Base-by-base conservation (phyloP, 345 rosid species). In the Citrus reticulata region DNA sequence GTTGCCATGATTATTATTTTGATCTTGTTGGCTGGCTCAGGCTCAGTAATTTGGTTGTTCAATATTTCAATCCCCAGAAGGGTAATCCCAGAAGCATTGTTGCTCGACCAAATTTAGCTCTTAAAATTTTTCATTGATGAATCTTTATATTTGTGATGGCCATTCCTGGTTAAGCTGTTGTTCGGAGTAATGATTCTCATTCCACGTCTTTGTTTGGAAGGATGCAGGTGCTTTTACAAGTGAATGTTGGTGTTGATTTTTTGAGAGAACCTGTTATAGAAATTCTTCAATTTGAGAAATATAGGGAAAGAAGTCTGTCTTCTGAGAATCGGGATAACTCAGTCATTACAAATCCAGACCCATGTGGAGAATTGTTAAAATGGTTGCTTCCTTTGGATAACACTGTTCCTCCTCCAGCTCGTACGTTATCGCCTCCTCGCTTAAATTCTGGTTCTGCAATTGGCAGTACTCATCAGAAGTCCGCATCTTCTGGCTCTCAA, bases 301-400 rank as follows among this genome's bases (percentile, higher is more conserved):
- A 84, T 82, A 86, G 84, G 82, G 86, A 84, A 29, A 85, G 75
- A 78, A 85, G 77, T 40, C 63, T 58, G 42, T 78, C 77, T 80
- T 72, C 79, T 17, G 86, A 83, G 84, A 79, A 86, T 51, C 79
- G 71, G 74, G 87, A 84, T 40, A 83, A 81, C 79, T 75, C 75
- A 19, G 79, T 80, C 76, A 76, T 79, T 80, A 71, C 80, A 81
- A 73, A 83, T 72, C 77, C 82, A 63, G 99, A 94, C 55, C 97
- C 95, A 2, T 91, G 86, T 84, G 91, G 92, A 74, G 93, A 92
- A 77, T 81, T 94, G 57, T 84, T 97, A 80, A 94, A 90, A 85
- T 97, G 98, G 99, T 81, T 94, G 92, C 91, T 94, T 85, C 99
- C 98, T 20, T 80, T 97, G 87, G 98, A 94, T 59, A 92, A 91